A percentile compares a stretch with the other conserved stretches of the same genome.
Conservation (phyloP, 306 rosid genomes). For the Vicia faba region DNA sequence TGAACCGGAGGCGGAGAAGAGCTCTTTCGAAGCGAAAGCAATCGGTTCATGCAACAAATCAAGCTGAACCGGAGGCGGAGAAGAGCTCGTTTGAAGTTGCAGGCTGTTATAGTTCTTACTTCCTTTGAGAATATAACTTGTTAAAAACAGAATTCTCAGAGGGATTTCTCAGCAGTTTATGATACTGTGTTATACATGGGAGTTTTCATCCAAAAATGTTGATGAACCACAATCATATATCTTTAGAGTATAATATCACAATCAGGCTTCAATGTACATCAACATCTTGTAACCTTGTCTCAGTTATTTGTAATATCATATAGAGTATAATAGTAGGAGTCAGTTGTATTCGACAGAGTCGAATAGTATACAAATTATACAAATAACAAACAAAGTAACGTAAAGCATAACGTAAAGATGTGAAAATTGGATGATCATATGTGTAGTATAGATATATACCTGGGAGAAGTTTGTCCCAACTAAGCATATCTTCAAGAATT, state of each 20-base stretch:
- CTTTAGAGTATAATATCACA: background rate
- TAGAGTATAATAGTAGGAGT: too few relatives aligned
- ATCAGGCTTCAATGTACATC: too few relatives aligned
- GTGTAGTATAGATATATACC: constrained; percentile 30
- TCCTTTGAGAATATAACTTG: constrained; percentile 31
- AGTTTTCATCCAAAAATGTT: constrained; percentile 22
- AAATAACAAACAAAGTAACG: too few relatives aligned
- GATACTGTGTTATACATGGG: constrained; percentile 16
- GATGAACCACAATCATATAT: constrained; percentile 27
- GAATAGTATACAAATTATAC: too few relatives aligned
- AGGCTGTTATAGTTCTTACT: constrained; percentile 39
- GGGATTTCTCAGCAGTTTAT: constrained; percentile 8
- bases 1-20: constrained; percentile 53
- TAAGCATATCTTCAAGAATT: constrained; percentile 61
- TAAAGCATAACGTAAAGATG: background rate
- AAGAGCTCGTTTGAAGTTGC: constrained; percentile 43
- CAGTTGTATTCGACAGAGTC: too few relatives aligned
- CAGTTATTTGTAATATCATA: too few relatives aligned
- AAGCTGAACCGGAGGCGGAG: constrained; percentile 50
- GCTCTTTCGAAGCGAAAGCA: constrained; percentile 83
- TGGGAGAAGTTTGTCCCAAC: constrained; percentile 66
- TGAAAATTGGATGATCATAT: background rate
- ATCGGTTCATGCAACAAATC: constrained; percentile 34
- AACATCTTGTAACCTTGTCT: background rate
- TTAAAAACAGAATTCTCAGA: background rate